Evolutionary conservation across 2,329 filamentous ascomycete genomes (phyloP), one percentile per base, ranked within the genome.

Genomic region (Graphilbum ipis-grandicollis): DNA sequence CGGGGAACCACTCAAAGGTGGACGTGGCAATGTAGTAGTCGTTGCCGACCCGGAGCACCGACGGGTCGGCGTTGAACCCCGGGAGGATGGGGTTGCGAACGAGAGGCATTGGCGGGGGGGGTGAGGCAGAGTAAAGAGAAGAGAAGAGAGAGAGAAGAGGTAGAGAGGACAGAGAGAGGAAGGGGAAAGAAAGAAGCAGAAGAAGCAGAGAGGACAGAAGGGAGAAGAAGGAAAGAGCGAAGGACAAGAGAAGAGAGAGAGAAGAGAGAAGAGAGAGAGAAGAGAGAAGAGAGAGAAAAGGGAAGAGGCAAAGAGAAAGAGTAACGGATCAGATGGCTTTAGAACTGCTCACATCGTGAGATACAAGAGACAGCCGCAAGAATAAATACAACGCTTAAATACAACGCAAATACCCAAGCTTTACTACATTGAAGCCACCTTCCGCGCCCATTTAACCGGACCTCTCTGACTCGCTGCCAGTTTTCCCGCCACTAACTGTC

Each of bases 41-140:
- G 25, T 60, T 25, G 34, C 41, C 43, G 32, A 43, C 39, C 28
- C 42, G 45, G 19, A 44, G 17, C 9, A 42, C 25, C 12, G 66
- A 70, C 18, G 66, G 66, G 50, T 71, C 66, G 29, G 66, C 54
- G 47, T 71, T 66, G 52, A 70, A 71, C 23, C 66, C 66, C 14
- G 66, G 66, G 18, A 71, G 58, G 45, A 71, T 68, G 9, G 66
- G 66, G 41, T 71, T 73, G 26, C 43, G 40, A 22, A 46, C 38
- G 26, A 35, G 44, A 26, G 44, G 42, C 42, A 44, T 45, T 2
- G 23, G 35, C 26, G 26, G 31, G 36, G 13, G 14, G 19, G 18
- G 26, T 14, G 26, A 22, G 6, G 26, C 13, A 9, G 13, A 26
- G 23, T 19, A 30, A 14, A 14, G 6, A 7, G 5, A 26, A 14